Percentiles rank a stretch among this genome's conserved stretches.
Evolutionary conservation across 306 rosid species (phyloP).

Genomic region (Inga oerstediana): DNA sequence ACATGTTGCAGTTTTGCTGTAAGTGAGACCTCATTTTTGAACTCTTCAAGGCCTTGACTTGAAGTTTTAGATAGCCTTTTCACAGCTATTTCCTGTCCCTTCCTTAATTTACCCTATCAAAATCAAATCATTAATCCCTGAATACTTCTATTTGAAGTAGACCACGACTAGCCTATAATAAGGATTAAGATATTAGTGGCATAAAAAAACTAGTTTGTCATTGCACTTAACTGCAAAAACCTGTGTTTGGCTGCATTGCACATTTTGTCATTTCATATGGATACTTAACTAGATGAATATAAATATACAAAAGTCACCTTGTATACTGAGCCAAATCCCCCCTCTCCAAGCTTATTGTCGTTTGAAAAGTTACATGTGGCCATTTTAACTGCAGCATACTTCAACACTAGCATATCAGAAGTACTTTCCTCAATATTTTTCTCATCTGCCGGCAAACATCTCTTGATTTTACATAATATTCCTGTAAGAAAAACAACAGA

Average conservation of each 20-base stretch:
- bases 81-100: constrained; percentile 54
- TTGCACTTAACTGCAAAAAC: no score
- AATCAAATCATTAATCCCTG: constrained; percentile 4
- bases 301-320: constrained; percentile 42
- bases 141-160: neutral
- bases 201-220: neutral
- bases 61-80: constrained; percentile 57
- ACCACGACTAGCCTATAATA: neutral
- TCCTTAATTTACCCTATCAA: constrained; percentile 48
- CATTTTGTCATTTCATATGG: neutral
- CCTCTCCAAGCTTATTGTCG: constrained; percentile 54
- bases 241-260: neutral
- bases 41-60: constrained; percentile 46
- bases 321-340: constrained; percentile 57
- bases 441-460: constrained; percentile 30
- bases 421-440: constrained; percentile 20
- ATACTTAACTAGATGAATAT: neutral
- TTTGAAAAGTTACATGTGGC: constrained; percentile 59
- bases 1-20: constrained; percentile 59
- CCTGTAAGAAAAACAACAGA: constrained; percentile 16
- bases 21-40: constrained; percentile 5
- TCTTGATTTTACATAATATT: constrained; percentile 21
- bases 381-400: constrained; percentile 42
- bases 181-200: neutral
- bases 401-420: constrained; percentile 42